Evolutionary conservation across 2,329 filamentous ascomycete genomes (phyloP).

Genomic region (Fusarium luffae): DNA sequence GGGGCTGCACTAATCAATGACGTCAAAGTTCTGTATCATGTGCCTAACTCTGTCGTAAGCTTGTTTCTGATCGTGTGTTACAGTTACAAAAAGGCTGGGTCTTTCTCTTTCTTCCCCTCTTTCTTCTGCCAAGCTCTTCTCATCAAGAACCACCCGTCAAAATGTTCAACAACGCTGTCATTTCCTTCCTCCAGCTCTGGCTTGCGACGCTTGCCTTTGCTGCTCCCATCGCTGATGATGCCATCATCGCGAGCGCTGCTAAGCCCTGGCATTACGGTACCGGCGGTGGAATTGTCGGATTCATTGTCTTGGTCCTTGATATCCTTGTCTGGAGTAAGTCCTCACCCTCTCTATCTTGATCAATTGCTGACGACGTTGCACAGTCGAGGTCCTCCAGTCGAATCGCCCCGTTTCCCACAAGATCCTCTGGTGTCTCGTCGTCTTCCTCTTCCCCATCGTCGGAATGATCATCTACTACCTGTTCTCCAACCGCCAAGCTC

Average conservation of each 20-base stretch:
- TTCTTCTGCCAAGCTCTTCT: neutral
- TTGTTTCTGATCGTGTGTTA: neutral
- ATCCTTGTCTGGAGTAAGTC: conserved; percentile 71
- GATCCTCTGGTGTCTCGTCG: conserved; percentile 70
- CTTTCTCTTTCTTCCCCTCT: neutral
- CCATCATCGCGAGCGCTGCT: conserved; percentile 50
- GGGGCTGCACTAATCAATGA: neutral
- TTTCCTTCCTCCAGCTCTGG: conserved; percentile 43
- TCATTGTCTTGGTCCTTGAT: conserved; percentile 70
- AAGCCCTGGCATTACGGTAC: conserved; percentile 69
- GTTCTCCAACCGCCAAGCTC: conserved; percentile 69
- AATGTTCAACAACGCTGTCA: conserved; percentile 32
- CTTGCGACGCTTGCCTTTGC: conserved; percentile 63
- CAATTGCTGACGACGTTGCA: neutral
- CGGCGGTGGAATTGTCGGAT: conserved; percentile 70
- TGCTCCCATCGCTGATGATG: conserved; percentile 51
- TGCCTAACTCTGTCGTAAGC: conserved; percentile 20
- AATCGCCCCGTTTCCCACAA: conserved; percentile 68
- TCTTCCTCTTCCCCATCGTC: conserved; percentile 72
- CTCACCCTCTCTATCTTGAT: neutral
- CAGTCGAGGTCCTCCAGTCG: conserved; percentile 73
- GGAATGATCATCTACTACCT: conserved; percentile 72
- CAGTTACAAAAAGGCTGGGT: conserved; percentile 10
- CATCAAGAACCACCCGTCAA: neutral
- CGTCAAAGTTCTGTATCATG: conserved; percentile 23